A percentile compares a stretch with the other conserved stretches of the same genome.
phyloP scores from a whole-genome alignment of 306 rosid species.

The Rosa chinensis region DNA sequence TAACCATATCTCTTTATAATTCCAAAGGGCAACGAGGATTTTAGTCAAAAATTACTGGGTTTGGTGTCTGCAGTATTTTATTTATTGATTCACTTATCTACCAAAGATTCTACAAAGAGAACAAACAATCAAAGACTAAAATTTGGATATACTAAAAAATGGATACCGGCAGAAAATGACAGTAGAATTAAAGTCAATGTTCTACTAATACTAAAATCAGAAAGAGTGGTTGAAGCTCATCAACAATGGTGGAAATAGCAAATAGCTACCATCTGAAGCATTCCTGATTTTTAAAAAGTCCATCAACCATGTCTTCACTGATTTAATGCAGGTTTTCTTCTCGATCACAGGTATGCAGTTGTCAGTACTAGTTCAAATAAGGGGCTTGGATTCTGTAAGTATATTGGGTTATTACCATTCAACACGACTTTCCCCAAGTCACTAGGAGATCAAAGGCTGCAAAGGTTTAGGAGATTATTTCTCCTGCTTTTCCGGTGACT shows the following conservation, averaged over 20 bases:
- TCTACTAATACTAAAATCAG: background rate
- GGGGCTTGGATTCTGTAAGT: constrained; percentile 24
- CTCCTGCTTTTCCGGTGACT: no score
- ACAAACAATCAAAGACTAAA: background rate
- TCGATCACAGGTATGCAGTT: constrained; percentile 22
- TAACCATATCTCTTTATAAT: no score
- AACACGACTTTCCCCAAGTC: no score
- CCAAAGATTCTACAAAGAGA: background rate
- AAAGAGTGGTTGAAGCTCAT: background rate
- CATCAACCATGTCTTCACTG: background rate
- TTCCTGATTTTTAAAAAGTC: background rate
- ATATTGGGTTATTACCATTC: no score
- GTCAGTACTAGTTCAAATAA: constrained; percentile 35
- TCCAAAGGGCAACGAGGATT: no score
- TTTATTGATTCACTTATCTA: no score
- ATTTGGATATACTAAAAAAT: background rate
- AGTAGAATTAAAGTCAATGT: background rate
- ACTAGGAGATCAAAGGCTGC: no score
- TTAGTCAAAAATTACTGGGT: no score
- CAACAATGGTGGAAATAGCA: constrained; percentile 19
- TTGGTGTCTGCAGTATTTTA: no score
- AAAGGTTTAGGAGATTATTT: no score
- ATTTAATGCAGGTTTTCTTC: background rate
- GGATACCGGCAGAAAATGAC: background rate
- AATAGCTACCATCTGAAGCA: constrained; percentile 8